These are phyloP conservation scores for Tolypocladium guangdongense DNA, from an alignment of 2,329 filamentous ascomycete genomes.

Conservation along the genomic window DNA sequence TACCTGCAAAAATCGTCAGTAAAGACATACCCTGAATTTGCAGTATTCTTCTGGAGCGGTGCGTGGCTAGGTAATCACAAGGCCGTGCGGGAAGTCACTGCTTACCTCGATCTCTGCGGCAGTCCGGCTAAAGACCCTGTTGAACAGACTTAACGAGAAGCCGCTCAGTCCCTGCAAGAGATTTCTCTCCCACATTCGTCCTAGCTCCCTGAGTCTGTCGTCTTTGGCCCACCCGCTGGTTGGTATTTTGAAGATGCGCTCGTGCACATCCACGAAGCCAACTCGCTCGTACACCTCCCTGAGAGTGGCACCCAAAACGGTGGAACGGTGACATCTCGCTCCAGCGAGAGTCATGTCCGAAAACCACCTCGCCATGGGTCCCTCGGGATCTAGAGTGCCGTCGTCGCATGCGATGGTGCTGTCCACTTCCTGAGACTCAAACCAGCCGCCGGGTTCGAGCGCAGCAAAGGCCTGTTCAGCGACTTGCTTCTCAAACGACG, in stretches of 20 bases:
- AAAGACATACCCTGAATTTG: neutral
- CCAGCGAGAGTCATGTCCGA: slow-evolving; percentile 28
- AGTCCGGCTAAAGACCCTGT: slow-evolving; percentile 27
- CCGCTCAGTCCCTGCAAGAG: slow-evolving; percentile 32
- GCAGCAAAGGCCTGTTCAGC: slow-evolving; percentile 40
- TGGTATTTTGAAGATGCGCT: slow-evolving; percentile 42
- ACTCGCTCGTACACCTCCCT: slow-evolving; percentile 30
- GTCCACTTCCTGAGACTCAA: slow-evolving; percentile 41
- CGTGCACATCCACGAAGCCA: slow-evolving; percentile 44
- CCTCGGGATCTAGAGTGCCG: slow-evolving; percentile 26
- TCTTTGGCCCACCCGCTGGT: slow-evolving; percentile 43
- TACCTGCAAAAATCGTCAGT: slow-evolving; percentile 22
- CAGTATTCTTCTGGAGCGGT: no score
- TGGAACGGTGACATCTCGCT: slow-evolving; percentile 23
- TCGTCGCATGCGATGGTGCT: slow-evolving; percentile 31
- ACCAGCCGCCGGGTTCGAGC: slow-evolving; percentile 40
- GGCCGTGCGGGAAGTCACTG: neutral
- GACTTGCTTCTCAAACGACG: slow-evolving; percentile 34
- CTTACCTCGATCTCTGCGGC: slow-evolving; percentile 38
- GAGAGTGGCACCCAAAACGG: slow-evolving; percentile 22
- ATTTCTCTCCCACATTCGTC: slow-evolving; percentile 33
- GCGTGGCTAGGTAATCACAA: neutral
- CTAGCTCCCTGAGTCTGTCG: slow-evolving; percentile 29
- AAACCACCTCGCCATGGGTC: slow-evolving; percentile 28
- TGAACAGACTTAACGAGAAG: slow-evolving; percentile 29